Base-by-base conservation (phyloP, 306 rosid genomes). In the Cercis canadensis region DNA sequence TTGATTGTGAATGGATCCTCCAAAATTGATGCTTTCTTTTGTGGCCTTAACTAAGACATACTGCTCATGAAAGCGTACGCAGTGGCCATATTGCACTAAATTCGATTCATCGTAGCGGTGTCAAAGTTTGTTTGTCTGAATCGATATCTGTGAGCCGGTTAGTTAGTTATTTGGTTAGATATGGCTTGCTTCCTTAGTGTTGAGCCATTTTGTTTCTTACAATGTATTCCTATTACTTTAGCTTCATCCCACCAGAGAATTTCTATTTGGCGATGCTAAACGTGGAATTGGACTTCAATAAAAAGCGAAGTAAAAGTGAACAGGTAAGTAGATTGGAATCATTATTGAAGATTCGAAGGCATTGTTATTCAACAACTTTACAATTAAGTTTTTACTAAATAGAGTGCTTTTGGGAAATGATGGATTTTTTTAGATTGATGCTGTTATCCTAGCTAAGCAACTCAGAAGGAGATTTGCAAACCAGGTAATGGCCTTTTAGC, bases 221-320 rank as follows among this genome's bases (percentile, higher is more conserved):
- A 58, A 50, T 76, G 18, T 17, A 24, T 70, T 60, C 19, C 18
- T 9, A 68, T 74, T 77, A 33, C 40, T 62, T 79, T 73, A 95
- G 99, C 67, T 95, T 95, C 62, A 75, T 81, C 55, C 96, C 92
- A 3, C 99, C 97, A 18, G 96, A 87, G 6, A 66, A 85, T 57
- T 95, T 91, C 78, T 62, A 82, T 71, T 81, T 95, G 69, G 96
- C 99, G 4, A 9, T 87, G 86, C 80, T 95, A 17, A 81, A 82
- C 9, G 75, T 95, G 46, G 99, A 95, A 19, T 80, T 95, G 88
- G 99, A 95, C 78, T 91, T 95, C 61, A 77, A 89, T 69, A 89
- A 87, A 66, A 91, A 74, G 74, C 92, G 92, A 45, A 62, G 47
- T 55, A 91, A 77, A 83, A 95, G 67, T 73, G 99, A 95, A 70